These are phyloP conservation scores for Fusarium subglutinans DNA, from an alignment of 2,329 filamentous ascomycete species.

Conservation along the genomic window DNA sequence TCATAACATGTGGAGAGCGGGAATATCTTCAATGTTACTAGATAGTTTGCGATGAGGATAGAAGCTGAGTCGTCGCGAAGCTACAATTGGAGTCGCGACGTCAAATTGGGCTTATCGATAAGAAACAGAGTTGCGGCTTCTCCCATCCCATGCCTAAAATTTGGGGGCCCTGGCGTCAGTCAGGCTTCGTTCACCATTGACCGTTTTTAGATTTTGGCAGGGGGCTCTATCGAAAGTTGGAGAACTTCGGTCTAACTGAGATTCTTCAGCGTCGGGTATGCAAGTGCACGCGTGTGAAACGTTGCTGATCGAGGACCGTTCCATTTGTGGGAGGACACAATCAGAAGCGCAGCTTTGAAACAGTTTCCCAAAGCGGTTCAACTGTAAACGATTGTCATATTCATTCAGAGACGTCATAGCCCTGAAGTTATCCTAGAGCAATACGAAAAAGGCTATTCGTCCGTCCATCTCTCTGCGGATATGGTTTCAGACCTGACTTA, in stretches of 20 bases:
- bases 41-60: slow-evolving; percentile 4
- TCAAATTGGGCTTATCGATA: slow-evolving; percentile 35
- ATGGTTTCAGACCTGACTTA: neutral
- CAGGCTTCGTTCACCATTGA: neutral
- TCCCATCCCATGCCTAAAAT: neutral
- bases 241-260: slow-evolving; percentile 14
- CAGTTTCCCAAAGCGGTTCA: neutral
- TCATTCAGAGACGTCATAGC: slow-evolving; percentile 4
- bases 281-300: slow-evolving; percentile 22
- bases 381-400: neutral
- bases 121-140: slow-evolving; percentile 22
- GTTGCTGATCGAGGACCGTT: neutral
- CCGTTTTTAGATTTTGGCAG: slow-evolving; percentile 1
- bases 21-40: neutral
- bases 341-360: neutral
- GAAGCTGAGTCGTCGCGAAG: slow-evolving; percentile 16
- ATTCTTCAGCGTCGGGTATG: slow-evolving; percentile 13
- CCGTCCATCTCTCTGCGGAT: neutral
- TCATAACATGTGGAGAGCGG: neutral
- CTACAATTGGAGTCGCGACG: slow-evolving; percentile 19
- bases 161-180: neutral
- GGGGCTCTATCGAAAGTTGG: slow-evolving; percentile 8
- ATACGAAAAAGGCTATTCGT: neutral
- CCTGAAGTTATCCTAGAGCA: neutral
- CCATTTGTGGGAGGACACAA: neutral